phyloP scores from a whole-genome alignment of 129 eudicot genomes.

The Mikania micrantha region DNA sequence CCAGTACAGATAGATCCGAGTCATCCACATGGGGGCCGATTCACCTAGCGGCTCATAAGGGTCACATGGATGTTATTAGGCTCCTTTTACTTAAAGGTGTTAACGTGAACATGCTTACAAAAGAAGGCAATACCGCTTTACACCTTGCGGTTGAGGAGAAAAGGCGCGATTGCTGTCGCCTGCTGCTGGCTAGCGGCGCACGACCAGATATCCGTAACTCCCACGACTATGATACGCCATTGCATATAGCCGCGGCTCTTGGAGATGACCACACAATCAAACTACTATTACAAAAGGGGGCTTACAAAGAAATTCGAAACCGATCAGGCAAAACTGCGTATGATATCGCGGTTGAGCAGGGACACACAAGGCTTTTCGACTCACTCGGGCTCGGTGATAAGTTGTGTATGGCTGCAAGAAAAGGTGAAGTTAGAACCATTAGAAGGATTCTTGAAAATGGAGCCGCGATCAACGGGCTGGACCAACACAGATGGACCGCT shows the following conservation, averaged over 20 bases:
- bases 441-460: slow-evolving; percentile 51
- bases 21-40: slow-evolving; percentile 57
- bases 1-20: slow-evolving; percentile 42
- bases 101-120: slow-evolving; percentile 34
- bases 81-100: slow-evolving; percentile 59
- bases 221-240: slow-evolving; percentile 45
- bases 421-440: slow-evolving; percentile 57
- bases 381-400: slow-evolving; percentile 55
- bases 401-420: slow-evolving; percentile 52
- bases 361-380: slow-evolving; percentile 55
- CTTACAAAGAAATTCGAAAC: slow-evolving; percentile 64
- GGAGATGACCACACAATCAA: slow-evolving; percentile 71
- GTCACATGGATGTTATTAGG: slow-evolving; percentile 52
- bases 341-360: slow-evolving; percentile 63
- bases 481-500: slow-evolving; percentile 78
- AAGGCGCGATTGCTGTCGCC: slow-evolving; percentile 50
- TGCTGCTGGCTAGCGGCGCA: slow-evolving; percentile 40
- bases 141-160: slow-evolving; percentile 71
- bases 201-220: slow-evolving; percentile 33
- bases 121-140: slow-evolving; percentile 63
- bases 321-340: slow-evolving; percentile 56
- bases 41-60: slow-evolving; percentile 54
- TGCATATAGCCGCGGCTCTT: slow-evolving; percentile 56
- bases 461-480: slow-evolving; percentile 53
- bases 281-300: slow-evolving; percentile 59